Conservation (phyloP, 352 stramenopile species). For the Pseudoperonospora humuli region DNA sequence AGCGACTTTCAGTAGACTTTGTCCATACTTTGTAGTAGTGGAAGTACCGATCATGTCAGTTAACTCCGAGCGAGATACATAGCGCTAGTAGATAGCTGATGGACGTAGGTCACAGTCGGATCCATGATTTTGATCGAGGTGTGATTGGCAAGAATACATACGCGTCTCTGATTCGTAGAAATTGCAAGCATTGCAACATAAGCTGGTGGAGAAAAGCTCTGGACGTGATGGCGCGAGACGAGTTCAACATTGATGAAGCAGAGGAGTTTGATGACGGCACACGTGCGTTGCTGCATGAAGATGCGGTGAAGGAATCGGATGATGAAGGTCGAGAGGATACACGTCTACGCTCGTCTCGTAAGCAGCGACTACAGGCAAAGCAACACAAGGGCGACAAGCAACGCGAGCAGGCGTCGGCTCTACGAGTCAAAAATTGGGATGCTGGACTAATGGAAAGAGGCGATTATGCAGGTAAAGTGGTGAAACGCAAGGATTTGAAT, state of each 20-base stretch:
- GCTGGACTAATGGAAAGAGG: conserved; percentile 35
- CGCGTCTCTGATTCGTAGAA: too few species aligned
- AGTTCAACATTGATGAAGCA: conserved; percentile 73
- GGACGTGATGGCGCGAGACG: conserved; percentile 36
- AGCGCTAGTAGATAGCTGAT: too few species aligned
- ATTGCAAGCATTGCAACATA: not conserved
- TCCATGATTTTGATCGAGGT: too few species aligned
- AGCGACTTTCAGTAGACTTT: too few species aligned
- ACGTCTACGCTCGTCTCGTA: conserved; percentile 37
- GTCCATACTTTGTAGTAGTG: too few species aligned
- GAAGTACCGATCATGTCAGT: too few species aligned
- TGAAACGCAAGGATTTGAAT: conserved; percentile 56
- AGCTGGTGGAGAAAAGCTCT: conserved; percentile 8
- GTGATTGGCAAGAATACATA: too few species aligned
- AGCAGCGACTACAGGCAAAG: conserved; percentile 42
- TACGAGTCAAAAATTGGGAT: conserved; percentile 79
- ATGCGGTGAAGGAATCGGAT: conserved; percentile 6
- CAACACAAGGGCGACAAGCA: conserved; percentile 17
- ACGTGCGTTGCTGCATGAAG: conserved; percentile 36
- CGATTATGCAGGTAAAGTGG: conserved; percentile 71
- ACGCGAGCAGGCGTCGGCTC: conserved; percentile 42
- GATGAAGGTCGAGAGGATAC: conserved; percentile 21
- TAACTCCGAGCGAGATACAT: too few species aligned
- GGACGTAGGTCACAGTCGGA: too few species aligned
- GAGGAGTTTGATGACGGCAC: conserved; percentile 82